Percentiles rank a stretch among this genome's conserved stretches.
Conservation (phyloP, 2,329 filamentous ascomycete genomes). For the Furcasterigmium sp. region DNA sequence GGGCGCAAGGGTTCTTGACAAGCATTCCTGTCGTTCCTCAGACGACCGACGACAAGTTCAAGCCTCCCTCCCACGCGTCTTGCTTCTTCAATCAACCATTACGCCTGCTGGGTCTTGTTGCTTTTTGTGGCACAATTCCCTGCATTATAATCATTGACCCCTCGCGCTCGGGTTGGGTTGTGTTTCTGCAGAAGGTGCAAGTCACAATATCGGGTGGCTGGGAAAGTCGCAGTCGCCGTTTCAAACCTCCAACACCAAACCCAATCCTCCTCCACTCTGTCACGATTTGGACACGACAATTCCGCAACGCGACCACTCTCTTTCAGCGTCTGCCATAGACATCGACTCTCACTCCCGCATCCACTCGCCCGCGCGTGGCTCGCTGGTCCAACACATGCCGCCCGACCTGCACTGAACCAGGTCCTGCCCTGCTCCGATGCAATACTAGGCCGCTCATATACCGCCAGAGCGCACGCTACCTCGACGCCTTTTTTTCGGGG, state of each 20-base stretch:
- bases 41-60: background rate
- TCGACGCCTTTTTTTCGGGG: background rate
- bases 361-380: background rate
- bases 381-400: background rate
- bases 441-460: slow-evolving; percentile 1
- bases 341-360: too few species aligned
- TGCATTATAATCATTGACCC: background rate
- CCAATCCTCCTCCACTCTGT: too few species aligned
- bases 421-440: slow-evolving; percentile 1
- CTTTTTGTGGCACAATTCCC: background rate
- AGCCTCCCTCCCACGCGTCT: background rate
- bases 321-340: too few species aligned
- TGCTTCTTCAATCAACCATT: background rate
- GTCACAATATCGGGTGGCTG: background rate
- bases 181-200: too few species aligned
- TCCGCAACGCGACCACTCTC: too few species aligned
- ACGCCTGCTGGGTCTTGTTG: background rate
- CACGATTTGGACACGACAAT: too few species aligned
- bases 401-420: background rate
- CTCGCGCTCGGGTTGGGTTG: too few species aligned
- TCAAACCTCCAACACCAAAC: too few species aligned
- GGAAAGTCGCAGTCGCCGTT: background rate
- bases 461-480: slow-evolving; percentile 1
- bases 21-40: background rate
- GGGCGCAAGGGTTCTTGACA: background rate